Evolutionary conservation across 805 yeast genomes (phyloP).

Genomic region (Monosporozyma aquatica): DNA sequence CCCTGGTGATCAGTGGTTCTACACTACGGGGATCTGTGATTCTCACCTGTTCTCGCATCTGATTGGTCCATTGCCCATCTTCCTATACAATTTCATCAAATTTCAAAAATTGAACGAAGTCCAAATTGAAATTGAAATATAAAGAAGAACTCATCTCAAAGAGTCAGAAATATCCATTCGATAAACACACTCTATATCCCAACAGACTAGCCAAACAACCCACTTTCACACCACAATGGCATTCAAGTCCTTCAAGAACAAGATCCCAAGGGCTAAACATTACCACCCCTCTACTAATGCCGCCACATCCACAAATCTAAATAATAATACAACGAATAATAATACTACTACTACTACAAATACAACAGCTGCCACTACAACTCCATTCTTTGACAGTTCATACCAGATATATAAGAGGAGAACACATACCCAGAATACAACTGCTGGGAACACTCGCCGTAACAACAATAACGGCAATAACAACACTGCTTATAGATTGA

Average conservation of each 20-base stretch:
- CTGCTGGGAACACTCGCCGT: no score
- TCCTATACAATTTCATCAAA: no score
- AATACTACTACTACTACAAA: not conserved
- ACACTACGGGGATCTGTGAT: no score
- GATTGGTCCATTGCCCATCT: no score
- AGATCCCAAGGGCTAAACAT: constrained; percentile 14
- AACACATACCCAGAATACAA: constrained; percentile 31
- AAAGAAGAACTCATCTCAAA: not conserved
- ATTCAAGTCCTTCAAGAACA: constrained; percentile 35
- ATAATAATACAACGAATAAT: not conserved
- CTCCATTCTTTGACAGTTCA: constrained; percentile 35
- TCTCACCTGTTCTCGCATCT: no score
- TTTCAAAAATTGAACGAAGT: no score
- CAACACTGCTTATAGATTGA: constrained; percentile 9
- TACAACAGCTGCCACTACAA: constrained; percentile 11
- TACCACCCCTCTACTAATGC: not conserved
- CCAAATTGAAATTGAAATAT: not conserved
- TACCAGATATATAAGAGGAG: constrained; percentile 34
- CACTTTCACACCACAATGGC: no score
- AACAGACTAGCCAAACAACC: no score
- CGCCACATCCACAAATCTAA: not conserved
- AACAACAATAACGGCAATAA: no score
- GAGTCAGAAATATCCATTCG: no score
- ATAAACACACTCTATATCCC: no score
- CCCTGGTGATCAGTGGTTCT: no score